Conservation (phyloP, 352 stramenopile genomes). For the Globisporangium mamillatum region DNA sequence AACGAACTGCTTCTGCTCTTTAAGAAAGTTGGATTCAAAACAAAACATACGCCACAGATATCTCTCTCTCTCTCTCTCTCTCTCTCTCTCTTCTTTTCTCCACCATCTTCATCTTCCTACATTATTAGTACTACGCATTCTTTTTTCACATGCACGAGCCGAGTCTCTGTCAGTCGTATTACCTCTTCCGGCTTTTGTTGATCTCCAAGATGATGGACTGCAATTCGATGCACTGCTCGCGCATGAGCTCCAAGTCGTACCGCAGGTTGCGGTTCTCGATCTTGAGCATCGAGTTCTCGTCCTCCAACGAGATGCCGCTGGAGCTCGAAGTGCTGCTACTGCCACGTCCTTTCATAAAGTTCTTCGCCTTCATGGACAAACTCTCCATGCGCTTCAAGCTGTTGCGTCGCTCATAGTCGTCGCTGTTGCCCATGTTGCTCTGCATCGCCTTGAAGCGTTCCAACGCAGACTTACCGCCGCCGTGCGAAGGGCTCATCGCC, state of each 20-base stretch:
- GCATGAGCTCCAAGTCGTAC: constrained; percentile 87
- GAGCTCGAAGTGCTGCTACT: constrained; percentile 62
- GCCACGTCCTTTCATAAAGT: constrained; percentile 56
- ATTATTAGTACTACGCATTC: constrained; percentile 11
- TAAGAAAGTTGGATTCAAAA: constrained; percentile 6
- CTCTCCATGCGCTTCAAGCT: constrained; percentile 76
- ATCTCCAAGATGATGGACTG: constrained; percentile 89
- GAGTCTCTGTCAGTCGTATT: constrained; percentile 10
- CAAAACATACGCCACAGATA: constrained; percentile 5
- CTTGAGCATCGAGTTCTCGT: constrained; percentile 86
- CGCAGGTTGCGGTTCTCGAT: constrained; percentile 87
- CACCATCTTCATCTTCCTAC: constrained; percentile 3
- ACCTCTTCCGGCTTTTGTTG: constrained; percentile 88
- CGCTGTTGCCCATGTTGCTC: constrained; percentile 30
- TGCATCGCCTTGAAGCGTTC: constrained; percentile 70
- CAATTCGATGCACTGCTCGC: constrained; percentile 85
- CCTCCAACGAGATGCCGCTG: constrained; percentile 68
- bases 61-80: not conserved
- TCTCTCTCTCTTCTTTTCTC: not conserved
- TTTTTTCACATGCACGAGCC: constrained; percentile 7
- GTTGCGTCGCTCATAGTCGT: constrained; percentile 31
- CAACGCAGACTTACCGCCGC: constrained; percentile 44
- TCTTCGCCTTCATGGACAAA: constrained; percentile 64
- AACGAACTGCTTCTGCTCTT: constrained; percentile 2
- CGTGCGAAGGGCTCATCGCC: constrained; percentile 3